Evolutionary conservation across 257 asterid species (phyloP), one percentile per base, ranked within the genome.

Genomic region (Echites panduratus): DNA sequence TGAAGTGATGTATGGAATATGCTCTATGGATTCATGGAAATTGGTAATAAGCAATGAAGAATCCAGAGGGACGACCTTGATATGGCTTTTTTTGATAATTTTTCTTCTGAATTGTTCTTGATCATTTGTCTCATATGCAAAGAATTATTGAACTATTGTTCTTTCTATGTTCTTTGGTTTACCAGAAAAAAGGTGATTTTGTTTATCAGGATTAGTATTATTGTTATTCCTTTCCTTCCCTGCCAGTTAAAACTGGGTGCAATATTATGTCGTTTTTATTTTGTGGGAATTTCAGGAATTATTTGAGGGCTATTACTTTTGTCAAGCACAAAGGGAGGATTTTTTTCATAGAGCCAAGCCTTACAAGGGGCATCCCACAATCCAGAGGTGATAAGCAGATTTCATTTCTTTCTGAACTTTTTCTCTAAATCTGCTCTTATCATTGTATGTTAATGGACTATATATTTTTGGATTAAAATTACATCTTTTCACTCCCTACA

Each of bases 261-360:
- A 17, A 63, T 35, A 44, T 32, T 32, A 35, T 35, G 35, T 8
- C 26, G 29, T 26, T 47, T 69, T 40, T 41, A 1, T 63, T 53
- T 66, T 61, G 38, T 73, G 63, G 79, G 54, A 75, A 17, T 84
- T 80, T 76, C 86, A 95, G 98, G 99, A 95, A 82, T 80, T 95
- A 81, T 95, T 95, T 66, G 99, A 95, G 82, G 98, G 96, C 52
- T 89, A 89, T 82, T 95, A 92, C 89, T 92, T 92, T 76, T 95
- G 98, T 79, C 99, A 95, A 92, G 99, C 99, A 20, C 99, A 95
- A 82, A 84, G 86, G 79, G 97, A 82, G 81, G 97, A 90, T 65
- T 95, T 80, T 84, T 84, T 95, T 79, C 88, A 72, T 74, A 85
- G 89, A 75, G 96, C 99, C 69, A 90, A 92, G 79, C 98, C 99